phyloP scores from a whole-genome alignment of 257 asterid species.

The Phtheirospermum japonicum region DNA sequence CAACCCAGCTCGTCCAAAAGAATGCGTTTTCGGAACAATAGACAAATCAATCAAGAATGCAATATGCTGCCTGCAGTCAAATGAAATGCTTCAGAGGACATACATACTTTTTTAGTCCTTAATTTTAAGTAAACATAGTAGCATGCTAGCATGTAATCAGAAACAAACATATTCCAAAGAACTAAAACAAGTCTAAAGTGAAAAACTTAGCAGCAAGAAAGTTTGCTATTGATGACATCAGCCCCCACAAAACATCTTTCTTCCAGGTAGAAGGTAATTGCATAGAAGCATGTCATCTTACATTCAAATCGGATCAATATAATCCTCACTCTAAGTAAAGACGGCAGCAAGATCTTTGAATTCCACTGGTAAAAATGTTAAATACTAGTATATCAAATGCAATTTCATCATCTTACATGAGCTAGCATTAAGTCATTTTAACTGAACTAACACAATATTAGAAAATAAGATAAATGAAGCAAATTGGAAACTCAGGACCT shows the following conservation, averaged over 20 bases:
- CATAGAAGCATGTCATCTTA: neutral
- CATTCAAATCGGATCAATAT: neutral
- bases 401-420: neutral
- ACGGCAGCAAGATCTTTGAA: neutral
- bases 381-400: neutral
- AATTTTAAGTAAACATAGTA: neutral
- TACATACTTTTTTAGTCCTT: neutral
- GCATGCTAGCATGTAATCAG: neutral
- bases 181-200: neutral
- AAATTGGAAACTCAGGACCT: neutral
- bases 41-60: conserved; percentile 62
- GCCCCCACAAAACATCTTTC: neutral
- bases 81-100: conserved; percentile 29
- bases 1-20: conserved; percentile 90
- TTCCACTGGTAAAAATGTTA: neutral
- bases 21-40: conserved; percentile 52
- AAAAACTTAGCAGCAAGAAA: neutral
- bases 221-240: neutral
- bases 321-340: neutral
- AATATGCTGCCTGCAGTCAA: conserved; percentile 52
- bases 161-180: neutral
- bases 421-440: neutral
- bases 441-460: neutral
- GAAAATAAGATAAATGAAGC: neutral
- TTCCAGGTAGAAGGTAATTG: conserved; percentile 6